Conservation (phyloP, 1,284 basidiomycete species). For the Trichosporon inkin region DNA sequence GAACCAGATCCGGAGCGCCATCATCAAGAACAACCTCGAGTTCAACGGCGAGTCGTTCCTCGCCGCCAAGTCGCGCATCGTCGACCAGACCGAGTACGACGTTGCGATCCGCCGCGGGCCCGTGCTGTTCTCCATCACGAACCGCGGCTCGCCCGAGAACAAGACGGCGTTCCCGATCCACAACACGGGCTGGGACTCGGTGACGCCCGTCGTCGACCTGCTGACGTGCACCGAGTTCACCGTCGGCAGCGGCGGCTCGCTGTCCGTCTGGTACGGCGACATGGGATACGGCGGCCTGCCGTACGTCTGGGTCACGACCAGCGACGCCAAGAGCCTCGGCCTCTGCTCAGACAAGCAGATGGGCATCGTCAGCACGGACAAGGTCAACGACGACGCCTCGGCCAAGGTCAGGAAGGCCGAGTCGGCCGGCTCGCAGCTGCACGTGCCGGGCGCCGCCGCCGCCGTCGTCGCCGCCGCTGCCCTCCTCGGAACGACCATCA, state of each 20-base stretch:
- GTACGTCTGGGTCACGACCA: constrained; percentile 31
- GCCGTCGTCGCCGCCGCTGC: neutral
- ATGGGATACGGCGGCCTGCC: constrained; percentile 45
- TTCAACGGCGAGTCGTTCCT: constrained; percentile 56
- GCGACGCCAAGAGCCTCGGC: constrained; percentile 12
- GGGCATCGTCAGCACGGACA: constrained; percentile 11
- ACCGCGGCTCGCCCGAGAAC: constrained; percentile 50
- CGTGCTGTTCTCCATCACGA: constrained; percentile 67
- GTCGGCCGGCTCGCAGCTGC: neutral
- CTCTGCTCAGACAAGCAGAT: constrained; percentile 18
- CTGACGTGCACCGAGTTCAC: constrained; percentile 40
- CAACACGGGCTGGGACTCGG: constrained; percentile 39
- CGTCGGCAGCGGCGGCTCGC: constrained; percentile 39
- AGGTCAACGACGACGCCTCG: neutral
- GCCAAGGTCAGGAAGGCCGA: neutral
- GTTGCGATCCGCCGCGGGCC: constrained; percentile 69
- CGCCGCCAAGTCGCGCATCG: constrained; percentile 57
- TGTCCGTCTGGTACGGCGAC: constrained; percentile 41
- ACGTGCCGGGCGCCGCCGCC: neutral
- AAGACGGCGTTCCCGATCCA: constrained; percentile 34
- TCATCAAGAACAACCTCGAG: constrained; percentile 54
- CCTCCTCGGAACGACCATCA: neutral
- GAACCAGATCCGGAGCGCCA: constrained; percentile 67
- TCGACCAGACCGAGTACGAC: constrained; percentile 59
- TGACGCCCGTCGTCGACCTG: constrained; percentile 44